A percentile compares a stretch with the other conserved stretches of the same genome.
phyloP scores from a whole-genome alignment of 2,329 filamentous ascomycete genomes.

The Calonectria pseudoturangicola region DNA sequence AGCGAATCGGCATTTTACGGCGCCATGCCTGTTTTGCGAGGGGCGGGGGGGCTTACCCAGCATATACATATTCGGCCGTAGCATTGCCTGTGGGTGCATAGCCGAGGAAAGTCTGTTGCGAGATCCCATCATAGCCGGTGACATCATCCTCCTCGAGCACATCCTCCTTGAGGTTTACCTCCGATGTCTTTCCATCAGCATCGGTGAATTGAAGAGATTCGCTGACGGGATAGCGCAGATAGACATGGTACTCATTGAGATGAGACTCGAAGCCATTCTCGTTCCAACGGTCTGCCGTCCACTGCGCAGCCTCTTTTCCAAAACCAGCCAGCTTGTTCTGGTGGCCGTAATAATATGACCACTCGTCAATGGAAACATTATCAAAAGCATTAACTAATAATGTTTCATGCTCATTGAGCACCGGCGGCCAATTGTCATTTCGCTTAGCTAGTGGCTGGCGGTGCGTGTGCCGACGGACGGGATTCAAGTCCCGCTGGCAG shows the following conservation, averaged over 20 bases:
- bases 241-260: slow-evolving; percentile 72
- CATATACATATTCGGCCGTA: slow-evolving; percentile 84
- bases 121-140: slow-evolving; percentile 77
- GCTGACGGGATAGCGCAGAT: slow-evolving; percentile 76
- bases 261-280: slow-evolving; percentile 60
- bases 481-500: slow-evolving; percentile 56
- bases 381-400: slow-evolving; percentile 61
- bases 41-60: slow-evolving; percentile 70
- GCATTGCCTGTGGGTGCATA: slow-evolving; percentile 88
- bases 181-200: slow-evolving; percentile 69
- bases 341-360: slow-evolving; percentile 63
- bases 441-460: slow-evolving; percentile 57
- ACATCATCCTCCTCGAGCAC: slow-evolving; percentile 84
- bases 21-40: neutral
- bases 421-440: slow-evolving; percentile 60
- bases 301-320: slow-evolving; percentile 61
- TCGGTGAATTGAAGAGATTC: slow-evolving; percentile 68
- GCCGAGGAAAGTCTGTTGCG: slow-evolving; percentile 86
- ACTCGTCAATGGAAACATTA: slow-evolving; percentile 60
- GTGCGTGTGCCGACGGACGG: slow-evolving; percentile 56
- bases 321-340: slow-evolving; percentile 62
- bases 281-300: slow-evolving; percentile 62
- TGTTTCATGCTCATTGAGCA: slow-evolving; percentile 59
- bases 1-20: neutral
- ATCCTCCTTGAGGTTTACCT: slow-evolving; percentile 83